Evolutionary conservation across 768 basidiomycete genomes (phyloP).

Genomic region (Rubroboletus pulcherrimus): DNA sequence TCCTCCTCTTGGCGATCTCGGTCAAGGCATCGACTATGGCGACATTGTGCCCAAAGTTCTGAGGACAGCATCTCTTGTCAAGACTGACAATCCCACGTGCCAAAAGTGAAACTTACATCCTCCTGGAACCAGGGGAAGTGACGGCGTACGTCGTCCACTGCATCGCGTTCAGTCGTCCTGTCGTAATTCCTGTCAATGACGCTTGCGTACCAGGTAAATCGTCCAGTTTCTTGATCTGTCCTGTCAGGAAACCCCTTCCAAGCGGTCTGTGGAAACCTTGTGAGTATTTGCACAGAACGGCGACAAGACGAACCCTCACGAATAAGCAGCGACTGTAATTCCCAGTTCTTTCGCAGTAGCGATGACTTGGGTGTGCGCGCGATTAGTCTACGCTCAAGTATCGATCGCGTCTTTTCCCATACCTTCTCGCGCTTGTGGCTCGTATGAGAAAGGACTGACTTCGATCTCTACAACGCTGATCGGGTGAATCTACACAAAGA

Average conservation of each 20-base stretch:
- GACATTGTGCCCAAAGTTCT: constrained; percentile 41
- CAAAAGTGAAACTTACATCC: constrained; percentile 27
- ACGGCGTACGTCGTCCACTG: constrained; percentile 39
- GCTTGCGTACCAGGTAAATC: constrained; percentile 32
- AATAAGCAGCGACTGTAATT: constrained; percentile 57
- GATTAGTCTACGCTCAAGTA: neutral
- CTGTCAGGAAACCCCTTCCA: constrained; percentile 47
- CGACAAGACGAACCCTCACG: constrained; percentile 30
- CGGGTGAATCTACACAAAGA: constrained; percentile 41
- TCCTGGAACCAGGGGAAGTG: constrained; percentile 40
- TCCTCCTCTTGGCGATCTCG: constrained; percentile 40
- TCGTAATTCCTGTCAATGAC: neutral
- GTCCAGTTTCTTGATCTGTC: constrained; percentile 38
- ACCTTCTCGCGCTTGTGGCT: constrained; percentile 46
- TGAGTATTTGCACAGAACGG: neutral
- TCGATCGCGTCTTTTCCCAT: neutral
- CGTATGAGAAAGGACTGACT: constrained; percentile 56
- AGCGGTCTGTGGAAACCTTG: constrained; percentile 39
- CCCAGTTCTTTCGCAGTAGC: constrained; percentile 51
- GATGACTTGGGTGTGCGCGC: constrained; percentile 38
- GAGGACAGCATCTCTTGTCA: neutral
- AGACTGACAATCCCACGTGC: neutral
- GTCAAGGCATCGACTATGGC: constrained; percentile 40
- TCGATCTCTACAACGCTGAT: constrained; percentile 67
- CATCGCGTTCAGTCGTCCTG: constrained; percentile 8